Percentiles rank a stretch among this genome's conserved stretches.
Evolutionary conservation across 306 rosid genomes (phyloP).

Genomic region (Gillenia trifoliata): DNA sequence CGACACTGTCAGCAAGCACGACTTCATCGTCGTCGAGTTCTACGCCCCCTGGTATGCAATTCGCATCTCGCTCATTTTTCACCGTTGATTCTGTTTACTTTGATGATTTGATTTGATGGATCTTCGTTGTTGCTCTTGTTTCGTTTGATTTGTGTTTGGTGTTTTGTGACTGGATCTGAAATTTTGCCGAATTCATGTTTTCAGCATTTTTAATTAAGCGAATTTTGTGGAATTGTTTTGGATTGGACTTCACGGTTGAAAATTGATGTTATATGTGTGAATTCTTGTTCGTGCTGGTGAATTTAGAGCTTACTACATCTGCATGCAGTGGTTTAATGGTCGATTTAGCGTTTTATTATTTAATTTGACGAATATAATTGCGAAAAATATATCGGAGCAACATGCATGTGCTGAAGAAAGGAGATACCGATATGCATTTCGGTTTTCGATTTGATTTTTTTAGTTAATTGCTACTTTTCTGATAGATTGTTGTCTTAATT

Average conservation of each 20-base stretch:
- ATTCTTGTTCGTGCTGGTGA: neutral
- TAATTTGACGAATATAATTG: neutral
- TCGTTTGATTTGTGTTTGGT: neutral
- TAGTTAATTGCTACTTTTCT: neutral
- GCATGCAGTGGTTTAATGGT: constrained; percentile 14
- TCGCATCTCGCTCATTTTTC: neutral
- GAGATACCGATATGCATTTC: neutral
- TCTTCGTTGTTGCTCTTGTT: neutral
- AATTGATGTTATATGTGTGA: neutral
- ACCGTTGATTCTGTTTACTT: neutral
- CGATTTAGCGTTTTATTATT: neutral
- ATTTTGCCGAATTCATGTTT: neutral
- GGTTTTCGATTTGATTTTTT: neutral
- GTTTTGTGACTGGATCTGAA: constrained; percentile 24
- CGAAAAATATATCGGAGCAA: neutral
- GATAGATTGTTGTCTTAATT: neutral
- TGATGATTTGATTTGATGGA: neutral
- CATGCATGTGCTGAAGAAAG: neutral
- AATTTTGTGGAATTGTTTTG: neutral
- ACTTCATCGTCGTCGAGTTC: constrained; percentile 90
- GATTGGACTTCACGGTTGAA: neutral
- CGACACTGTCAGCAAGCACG: constrained; percentile 62
- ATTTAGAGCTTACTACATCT: neutral
- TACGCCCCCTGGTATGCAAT: constrained; percentile 75
- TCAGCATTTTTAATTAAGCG: neutral